phyloP scores from a whole-genome alignment of 257 asterid genomes.

The Solanum ahanhuiri region DNA sequence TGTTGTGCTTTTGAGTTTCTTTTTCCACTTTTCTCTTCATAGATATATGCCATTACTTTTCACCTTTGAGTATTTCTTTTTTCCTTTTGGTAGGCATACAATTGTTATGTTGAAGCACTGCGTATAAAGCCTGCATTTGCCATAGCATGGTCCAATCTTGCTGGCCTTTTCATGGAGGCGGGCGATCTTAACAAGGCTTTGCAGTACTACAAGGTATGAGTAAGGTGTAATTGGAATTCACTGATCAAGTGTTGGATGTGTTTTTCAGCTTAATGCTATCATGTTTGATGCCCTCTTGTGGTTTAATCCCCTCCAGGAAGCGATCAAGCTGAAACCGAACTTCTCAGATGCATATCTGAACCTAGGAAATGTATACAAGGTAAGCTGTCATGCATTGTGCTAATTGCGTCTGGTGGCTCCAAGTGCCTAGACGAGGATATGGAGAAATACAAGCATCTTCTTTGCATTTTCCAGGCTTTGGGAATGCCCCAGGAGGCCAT shows the following conservation, averaged over 20 bases:
- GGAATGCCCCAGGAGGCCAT: constrained; percentile 94
- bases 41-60: neutral
- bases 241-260: constrained; percentile 2
- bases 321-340: constrained; percentile 90
- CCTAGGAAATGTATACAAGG: constrained; percentile 98
- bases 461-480: constrained; percentile 82
- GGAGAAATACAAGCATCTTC: constrained; percentile 42
- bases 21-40: neutral
- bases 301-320: constrained; percentile 52
- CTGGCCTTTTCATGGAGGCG: constrained; percentile 95
- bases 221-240: neutral
- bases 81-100: constrained; percentile 54
- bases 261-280: neutral
- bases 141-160: constrained; percentile 99
- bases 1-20: neutral
- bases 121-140: constrained; percentile 93
- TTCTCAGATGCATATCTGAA: constrained; percentile 88
- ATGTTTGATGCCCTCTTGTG: neutral
- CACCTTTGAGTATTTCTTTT: neutral
- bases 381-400: constrained; percentile 39
- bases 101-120: constrained; percentile 86
- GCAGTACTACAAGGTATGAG: constrained; percentile 86
- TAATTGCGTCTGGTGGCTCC: constrained; percentile 41
- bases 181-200: constrained; percentile 86
- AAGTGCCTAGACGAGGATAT: constrained; percentile 32